Evolutionary conservation across 2,329 filamentous ascomycete genomes (phyloP).

Genomic region (Simplicillium aogashimaense): DNA sequence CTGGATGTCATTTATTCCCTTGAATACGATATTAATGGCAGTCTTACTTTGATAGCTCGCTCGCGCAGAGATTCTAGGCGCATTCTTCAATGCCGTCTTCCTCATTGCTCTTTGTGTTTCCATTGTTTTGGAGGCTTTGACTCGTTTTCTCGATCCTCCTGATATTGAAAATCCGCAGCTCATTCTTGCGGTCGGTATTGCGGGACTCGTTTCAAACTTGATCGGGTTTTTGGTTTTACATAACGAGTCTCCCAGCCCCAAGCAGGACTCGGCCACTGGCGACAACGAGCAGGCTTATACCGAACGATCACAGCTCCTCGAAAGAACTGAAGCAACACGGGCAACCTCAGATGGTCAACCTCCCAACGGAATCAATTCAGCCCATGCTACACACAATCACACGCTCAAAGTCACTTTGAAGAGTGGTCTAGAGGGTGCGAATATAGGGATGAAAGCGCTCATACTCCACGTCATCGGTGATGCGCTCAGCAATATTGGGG

Average conservation of each 20-base stretch:
- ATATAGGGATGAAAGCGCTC: conserved; percentile 91
- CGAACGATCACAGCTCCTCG: too few species aligned
- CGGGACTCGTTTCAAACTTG: conserved; percentile 66
- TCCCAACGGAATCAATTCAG: conserved; percentile 55
- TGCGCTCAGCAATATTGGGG: conserved; percentile 76
- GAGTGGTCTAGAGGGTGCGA: conserved; percentile 66
- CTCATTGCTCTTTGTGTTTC: conserved; percentile 91
- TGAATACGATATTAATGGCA: too few species aligned
- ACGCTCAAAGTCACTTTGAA: conserved; percentile 50
- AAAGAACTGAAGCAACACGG: too few species aligned
- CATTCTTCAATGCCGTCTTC: conserved; percentile 95
- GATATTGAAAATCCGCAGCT: conserved; percentile 75
- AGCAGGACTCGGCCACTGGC: too few species aligned
- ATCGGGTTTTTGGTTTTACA: too few species aligned
- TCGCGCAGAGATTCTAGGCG: conserved; percentile 91
- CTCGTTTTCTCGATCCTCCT: conserved; percentile 84
- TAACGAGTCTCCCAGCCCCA: too few species aligned
- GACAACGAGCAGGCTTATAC: too few species aligned
- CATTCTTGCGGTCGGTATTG: conserved; percentile 78
- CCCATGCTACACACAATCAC: conserved; percentile 71
- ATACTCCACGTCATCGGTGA: conserved; percentile 70
- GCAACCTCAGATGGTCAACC: too few species aligned
- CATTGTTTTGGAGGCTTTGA: conserved; percentile 90
- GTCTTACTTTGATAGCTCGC: conserved; percentile 59
- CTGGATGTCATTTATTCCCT: too few species aligned